Conservation (phyloP, 2,329 filamentous ascomycete species). For the Botrytis byssoidea region DNA sequence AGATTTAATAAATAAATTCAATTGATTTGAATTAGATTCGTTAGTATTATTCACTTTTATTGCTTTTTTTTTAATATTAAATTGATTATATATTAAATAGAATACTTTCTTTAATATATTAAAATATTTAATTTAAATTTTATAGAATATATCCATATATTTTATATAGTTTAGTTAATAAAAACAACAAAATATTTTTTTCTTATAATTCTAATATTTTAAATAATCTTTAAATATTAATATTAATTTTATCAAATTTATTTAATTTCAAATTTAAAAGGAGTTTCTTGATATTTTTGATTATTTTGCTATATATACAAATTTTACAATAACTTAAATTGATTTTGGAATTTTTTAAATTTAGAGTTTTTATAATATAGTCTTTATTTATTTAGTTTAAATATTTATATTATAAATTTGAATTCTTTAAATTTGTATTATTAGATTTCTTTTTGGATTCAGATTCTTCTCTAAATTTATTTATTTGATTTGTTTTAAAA, state of each 20-base stretch:
- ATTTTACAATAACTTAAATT: neutral
- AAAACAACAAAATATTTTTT: neutral
- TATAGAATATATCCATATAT: neutral
- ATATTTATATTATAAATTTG: neutral
- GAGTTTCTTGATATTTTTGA: too few relatives aligned
- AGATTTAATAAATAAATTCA: neutral
- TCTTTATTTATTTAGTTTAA: neutral
- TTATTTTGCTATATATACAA: neutral
- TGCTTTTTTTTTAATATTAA: neutral
- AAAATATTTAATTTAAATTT: neutral
- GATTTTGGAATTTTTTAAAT: neutral
- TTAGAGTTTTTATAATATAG: neutral
- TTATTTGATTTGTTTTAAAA: too few relatives aligned
- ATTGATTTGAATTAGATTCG: too few relatives aligned
- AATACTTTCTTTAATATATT: neutral
- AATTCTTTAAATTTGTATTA: neutral
- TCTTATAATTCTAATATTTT: neutral
- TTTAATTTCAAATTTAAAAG: neutral
- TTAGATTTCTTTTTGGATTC: neutral
- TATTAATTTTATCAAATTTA: neutral
- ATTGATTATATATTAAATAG: neutral
- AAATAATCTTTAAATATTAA: neutral
- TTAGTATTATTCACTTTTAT: too few relatives aligned
- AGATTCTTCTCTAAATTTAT: too few relatives aligned
- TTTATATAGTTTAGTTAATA: accelerated